phyloP scores from a whole-genome alignment of 768 basidiomycete genomes.

The Neoboletus brunneissimus region DNA sequence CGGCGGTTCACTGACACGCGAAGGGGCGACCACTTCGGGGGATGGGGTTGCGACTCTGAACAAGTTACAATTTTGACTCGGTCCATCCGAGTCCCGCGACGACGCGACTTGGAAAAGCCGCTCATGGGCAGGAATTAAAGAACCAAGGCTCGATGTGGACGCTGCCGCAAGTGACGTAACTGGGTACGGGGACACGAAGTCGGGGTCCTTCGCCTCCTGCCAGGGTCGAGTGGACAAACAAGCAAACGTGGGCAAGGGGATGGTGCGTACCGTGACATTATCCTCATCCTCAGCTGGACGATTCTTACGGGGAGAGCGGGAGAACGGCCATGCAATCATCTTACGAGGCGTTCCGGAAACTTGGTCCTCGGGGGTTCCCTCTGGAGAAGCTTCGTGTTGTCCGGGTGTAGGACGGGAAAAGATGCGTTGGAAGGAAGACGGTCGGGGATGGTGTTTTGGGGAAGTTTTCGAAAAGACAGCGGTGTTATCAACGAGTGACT shows the following conservation, averaged over 20 bases:
- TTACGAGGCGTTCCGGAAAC: constrained; percentile 22
- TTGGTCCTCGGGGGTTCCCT: constrained; percentile 10
- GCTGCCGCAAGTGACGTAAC: constrained; percentile 18
- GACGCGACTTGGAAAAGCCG: constrained; percentile 17
- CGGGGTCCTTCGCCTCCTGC: constrained; percentile 10
- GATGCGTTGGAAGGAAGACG: constrained; percentile 30
- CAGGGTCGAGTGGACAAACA: constrained; percentile 4
- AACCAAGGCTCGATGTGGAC: constrained; percentile 32
- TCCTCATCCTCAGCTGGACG: constrained; percentile 10
- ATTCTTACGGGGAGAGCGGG: constrained; percentile 24
- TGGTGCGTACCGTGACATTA: constrained; percentile 11
- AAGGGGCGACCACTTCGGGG: neutral
- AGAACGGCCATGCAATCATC: constrained; percentile 30
- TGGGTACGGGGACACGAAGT: constrained; percentile 8
- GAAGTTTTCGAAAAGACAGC: constrained; percentile 20
- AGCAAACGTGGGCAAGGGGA: neutral
- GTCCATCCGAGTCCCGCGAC: constrained; percentile 14
- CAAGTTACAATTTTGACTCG: neutral
- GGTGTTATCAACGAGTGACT: constrained; percentile 23
- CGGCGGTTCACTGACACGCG: neutral
- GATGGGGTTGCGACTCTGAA: constrained; percentile 6
- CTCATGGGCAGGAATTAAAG: constrained; percentile 27
- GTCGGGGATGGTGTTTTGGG: constrained; percentile 16
- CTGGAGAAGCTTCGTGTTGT: constrained; percentile 3
- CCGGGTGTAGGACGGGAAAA: constrained; percentile 26